These are phyloP conservation scores for Apiospora rasikravindrae DNA, from an alignment of 2,329 filamentous ascomycete genomes.

Conservation along the genomic window DNA sequence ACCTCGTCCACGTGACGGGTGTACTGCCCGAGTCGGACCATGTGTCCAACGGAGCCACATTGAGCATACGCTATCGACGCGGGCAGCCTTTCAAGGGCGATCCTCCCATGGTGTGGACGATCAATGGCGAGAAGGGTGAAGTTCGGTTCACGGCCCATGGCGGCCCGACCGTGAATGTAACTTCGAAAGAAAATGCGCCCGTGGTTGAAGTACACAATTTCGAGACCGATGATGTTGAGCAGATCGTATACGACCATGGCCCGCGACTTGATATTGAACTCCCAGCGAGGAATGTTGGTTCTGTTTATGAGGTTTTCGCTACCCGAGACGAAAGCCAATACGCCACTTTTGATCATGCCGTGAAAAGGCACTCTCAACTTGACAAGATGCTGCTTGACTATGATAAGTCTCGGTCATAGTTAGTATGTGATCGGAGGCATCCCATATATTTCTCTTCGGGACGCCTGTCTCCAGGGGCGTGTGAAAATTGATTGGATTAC, in stretches of 20 bases:
- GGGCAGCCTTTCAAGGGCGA: slow-evolving; percentile 54
- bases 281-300: slow-evolving; percentile 53
- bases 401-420: neutral
- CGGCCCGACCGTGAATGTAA: slow-evolving; percentile 29
- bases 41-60: slow-evolving; percentile 40
- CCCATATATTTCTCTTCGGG: neutral
- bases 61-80: slow-evolving; percentile 49
- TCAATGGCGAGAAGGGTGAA: slow-evolving; percentile 57
- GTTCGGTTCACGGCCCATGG: slow-evolving; percentile 42
- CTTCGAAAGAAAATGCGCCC: slow-evolving; percentile 43
- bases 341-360: slow-evolving; percentile 24
- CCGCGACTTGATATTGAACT: slow-evolving; percentile 51
- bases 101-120: slow-evolving; percentile 50
- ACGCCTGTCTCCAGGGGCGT: neutral
- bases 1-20: slow-evolving; percentile 31
- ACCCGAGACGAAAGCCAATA: slow-evolving; percentile 18
- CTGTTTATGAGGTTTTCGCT: slow-evolving; percentile 61
- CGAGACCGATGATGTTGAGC: slow-evolving; percentile 48
- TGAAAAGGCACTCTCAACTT: slow-evolving; percentile 25
- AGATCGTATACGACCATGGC: slow-evolving; percentile 47
- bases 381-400: slow-evolving; percentile 20
- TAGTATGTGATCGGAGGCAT: neutral
- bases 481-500: neutral
- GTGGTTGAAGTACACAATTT: slow-evolving; percentile 56
- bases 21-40: slow-evolving; percentile 36